Conservation (phyloP, 1,139 yeast species). For the Blastobotrys raffinosifermentans region DNA sequence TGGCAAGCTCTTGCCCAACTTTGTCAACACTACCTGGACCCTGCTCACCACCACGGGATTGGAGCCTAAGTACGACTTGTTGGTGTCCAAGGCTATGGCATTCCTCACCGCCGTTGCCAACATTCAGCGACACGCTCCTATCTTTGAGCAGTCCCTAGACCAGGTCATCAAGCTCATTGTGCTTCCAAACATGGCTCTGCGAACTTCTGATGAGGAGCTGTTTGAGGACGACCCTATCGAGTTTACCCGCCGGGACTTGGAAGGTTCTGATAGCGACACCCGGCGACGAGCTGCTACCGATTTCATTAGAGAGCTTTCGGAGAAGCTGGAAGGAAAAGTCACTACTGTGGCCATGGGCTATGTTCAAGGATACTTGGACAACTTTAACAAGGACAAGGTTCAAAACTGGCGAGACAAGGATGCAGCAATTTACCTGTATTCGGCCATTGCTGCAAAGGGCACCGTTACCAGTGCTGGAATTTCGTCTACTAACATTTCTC, state of each 20-base stretch:
- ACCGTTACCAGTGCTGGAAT: constrained; percentile 80
- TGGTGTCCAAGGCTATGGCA: constrained; percentile 74
- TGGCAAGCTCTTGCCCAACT: constrained; percentile 65
- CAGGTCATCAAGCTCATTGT: constrained; percentile 79
- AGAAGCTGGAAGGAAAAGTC: constrained; percentile 65
- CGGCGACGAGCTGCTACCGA: constrained; percentile 90
- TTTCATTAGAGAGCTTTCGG: constrained; percentile 80
- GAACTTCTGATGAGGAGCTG: constrained; percentile 80
- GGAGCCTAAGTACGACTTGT: constrained; percentile 74
- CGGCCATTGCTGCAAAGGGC: constrained; percentile 89
- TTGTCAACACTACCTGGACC: constrained; percentile 80
- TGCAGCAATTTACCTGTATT: constrained; percentile 77
- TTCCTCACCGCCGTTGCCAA: constrained; percentile 80
- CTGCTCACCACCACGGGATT: constrained; percentile 60
- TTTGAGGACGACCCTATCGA: constrained; percentile 98
- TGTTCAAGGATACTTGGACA: constrained; percentile 58
- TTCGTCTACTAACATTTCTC: constrained; percentile 74
- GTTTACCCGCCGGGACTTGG: constrained; percentile 84
- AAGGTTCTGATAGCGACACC: constrained; percentile 91
- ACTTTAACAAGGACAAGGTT: constrained; percentile 39
- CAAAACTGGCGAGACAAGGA: constrained; percentile 80
- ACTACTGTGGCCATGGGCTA: constrained; percentile 76
- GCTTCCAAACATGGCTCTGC: constrained; percentile 75
- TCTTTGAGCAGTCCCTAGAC: constrained; percentile 66
- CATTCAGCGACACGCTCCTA: constrained; percentile 53